phyloP scores from a whole-genome alignment of 106 monocot genomes.

The Agapanthus africanus region DNA sequence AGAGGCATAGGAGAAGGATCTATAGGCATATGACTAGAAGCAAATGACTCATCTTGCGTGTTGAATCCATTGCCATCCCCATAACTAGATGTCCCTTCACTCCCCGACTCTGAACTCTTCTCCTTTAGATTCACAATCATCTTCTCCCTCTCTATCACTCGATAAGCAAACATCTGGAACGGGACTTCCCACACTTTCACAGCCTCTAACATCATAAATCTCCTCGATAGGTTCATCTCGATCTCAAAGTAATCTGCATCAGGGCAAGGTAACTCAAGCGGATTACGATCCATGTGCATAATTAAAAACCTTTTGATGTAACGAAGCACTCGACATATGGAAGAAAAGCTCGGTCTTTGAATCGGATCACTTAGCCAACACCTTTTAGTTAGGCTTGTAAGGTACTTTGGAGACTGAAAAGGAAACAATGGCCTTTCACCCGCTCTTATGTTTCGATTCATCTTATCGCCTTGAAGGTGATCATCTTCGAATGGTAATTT shows the following conservation, averaged over 20 bases:
- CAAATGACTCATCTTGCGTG: not conserved
- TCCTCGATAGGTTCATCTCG: conserved; percentile 47
- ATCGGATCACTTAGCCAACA: conserved; percentile 75
- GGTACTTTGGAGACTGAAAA: conserved; percentile 61
- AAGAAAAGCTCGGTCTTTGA: conserved; percentile 62
- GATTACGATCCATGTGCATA: conserved; percentile 43
- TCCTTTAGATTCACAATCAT: conserved; percentile 12
- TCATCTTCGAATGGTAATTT: conserved; percentile 76
- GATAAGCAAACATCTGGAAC: conserved; percentile 63
- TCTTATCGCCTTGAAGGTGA: conserved; percentile 83
- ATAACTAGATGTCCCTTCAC: conserved; percentile 28
- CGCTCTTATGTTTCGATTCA: conserved; percentile 69
- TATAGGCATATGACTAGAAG: too few relatives aligned
- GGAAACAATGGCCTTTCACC: conserved; percentile 85
- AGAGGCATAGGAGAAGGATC: conserved; percentile 1
- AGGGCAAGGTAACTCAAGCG: conserved; percentile 24
- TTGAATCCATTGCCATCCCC: conserved; percentile 25
- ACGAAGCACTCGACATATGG: conserved; percentile 55
- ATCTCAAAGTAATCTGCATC: conserved; percentile 60
- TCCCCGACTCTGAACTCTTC: conserved; percentile 42
- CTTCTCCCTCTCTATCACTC: conserved; percentile 56
- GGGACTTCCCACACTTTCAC: conserved; percentile 25
- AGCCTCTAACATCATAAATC: conserved; percentile 28
- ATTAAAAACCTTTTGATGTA: conserved; percentile 70
- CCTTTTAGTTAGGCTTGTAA: conserved; percentile 58